Base-by-base conservation (phyloP, 2,329 filamentous ascomycete genomes). In the Aspergillus sp. region DNA sequence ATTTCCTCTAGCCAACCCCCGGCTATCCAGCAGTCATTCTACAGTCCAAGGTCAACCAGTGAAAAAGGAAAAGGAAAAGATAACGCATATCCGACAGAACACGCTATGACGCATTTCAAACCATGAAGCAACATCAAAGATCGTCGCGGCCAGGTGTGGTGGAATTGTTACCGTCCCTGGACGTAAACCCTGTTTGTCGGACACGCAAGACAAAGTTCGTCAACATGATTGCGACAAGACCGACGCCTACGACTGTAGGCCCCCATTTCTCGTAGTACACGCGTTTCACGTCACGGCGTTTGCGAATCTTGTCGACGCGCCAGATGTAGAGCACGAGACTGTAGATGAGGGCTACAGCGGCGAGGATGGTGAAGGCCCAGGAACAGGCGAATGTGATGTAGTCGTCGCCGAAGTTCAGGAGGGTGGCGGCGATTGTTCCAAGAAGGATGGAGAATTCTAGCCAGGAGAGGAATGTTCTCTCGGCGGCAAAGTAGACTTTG, bases 371-470 rank as follows among this genome's bases (percentile, higher is more conserved):
- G 76, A 98, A 99, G 1, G 87, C 84, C 73, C 89, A 90, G 0
- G 92, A 85, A 0, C 91, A 87, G 50, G 87, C 81, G 65, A 96
- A 87, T 6, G 89, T 87, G 22, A 88, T 76, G 49, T 77, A 77
- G 71, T 85, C 79, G 25, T 76, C 73, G 69, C 91, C 87, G 75
- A 97, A 92, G 81, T 96, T 93, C 67, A 96, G 85, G 50, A 96
- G 82, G 0, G 91, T 91, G 7, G 91, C 89, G 13, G 93, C 92
- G 69, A 96, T 94, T 30, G 91, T 90, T 69, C 92, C 92, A 57
- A 99, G 89, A 74, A 97, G 93, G 72, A 98, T 96, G 54, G 91
- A 94, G 79, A 96, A 98, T 78, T 99, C 94, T 71, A 99, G 90
- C 93, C 95, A 99, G 65, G 92, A 91, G 60, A 99, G 85, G 80